Evolutionary conservation across 805 yeast species (phyloP), one percentile per base, ranked within the genome.

Genomic region (Ogataea chonburiensis): DNA sequence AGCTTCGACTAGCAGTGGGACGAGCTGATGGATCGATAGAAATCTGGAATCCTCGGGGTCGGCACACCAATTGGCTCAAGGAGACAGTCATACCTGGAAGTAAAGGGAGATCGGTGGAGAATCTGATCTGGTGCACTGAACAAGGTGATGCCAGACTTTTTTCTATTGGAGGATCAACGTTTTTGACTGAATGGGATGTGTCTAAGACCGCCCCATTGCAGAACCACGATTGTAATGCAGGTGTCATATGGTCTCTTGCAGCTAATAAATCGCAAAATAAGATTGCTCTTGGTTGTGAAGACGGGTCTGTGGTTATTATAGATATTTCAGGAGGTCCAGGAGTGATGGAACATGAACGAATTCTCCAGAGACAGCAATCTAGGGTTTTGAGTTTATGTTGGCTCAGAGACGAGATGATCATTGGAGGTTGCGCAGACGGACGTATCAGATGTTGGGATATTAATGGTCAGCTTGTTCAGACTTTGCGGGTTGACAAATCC

Each of bases 341-440:
- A 8, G 73, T 73, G 14, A 66, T 91, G 49, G 96, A 86, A 56
- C 87, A 82, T 57, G 81, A 74, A 39, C 63, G 71, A 17, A 77
- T 87, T 34, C 69, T 93, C 43, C 93, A 85, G 61, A 75, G 95
- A 63, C 94, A 86, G 56, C 87, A 81, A 37, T 74, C 87, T 30
- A 72, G 96, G 57, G 82, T 93, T 1, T 67, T 93, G 52, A 73
- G 86, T 37, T 58, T 93, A 26, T 73, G 84, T 37, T 93, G 96
- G 94, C 73, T 73, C 40, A 73, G 71, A 13, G 71, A 81, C 46
- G 74, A 74, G 6, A 64, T 70, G 43, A 64, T 93, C 22, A 75
- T 87, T 24, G 97, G 96, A 32, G 98, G 98, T 9, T 93, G 98
- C 61, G 86, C 96, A 1, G 98, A 93, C 60, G 98, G 96, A 15